Evolutionary conservation across 176 grass and related monocot genomes (phyloP).

Genomic region (Hordeum vulgare): DNA sequence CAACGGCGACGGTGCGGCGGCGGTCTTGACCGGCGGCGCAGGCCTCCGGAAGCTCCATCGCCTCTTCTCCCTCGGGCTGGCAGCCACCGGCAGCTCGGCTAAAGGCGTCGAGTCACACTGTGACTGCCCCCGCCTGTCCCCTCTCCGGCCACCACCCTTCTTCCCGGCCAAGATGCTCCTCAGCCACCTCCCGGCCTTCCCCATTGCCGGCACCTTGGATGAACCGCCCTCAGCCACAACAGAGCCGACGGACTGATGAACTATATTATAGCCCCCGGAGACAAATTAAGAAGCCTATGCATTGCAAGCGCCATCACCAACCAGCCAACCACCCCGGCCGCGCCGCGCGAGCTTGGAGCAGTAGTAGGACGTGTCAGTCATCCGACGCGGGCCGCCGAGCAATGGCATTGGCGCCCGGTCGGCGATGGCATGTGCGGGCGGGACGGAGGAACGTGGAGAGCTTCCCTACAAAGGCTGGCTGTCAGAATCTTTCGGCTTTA

Average conservation of each 20-base stretch:
- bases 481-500: conserved; percentile 25
- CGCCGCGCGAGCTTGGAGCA: not conserved
- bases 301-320: not conserved
- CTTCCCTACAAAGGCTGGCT: not conserved
- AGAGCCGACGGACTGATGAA: not conserved
- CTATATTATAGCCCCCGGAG: not conserved
- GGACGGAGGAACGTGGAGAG: conserved; percentile 28
- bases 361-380: not conserved
- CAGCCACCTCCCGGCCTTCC: conserved; percentile 77
- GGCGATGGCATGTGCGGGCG: conserved; percentile 20
- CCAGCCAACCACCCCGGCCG: conserved; percentile 6
- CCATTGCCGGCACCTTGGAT: conserved; percentile 27
- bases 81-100: not conserved
- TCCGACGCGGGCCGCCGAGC: not conserved
- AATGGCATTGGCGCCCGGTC: not conserved
- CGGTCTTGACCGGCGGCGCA: not conserved
- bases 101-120: conserved; percentile 31
- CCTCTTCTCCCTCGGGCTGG: conserved; percentile 48
- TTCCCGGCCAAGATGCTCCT: conserved; percentile 40
- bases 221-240: not conserved
- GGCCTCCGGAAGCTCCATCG: conserved; percentile 74
- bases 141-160: conserved; percentile 9
- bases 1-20: not conserved
- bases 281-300: not conserved
- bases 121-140: not conserved